A percentile compares a stretch with the other conserved stretches of the same genome.
Evolutionary conservation across 345 rosid genomes (phyloP).

Genomic region (Ceriops zippeliana): DNA sequence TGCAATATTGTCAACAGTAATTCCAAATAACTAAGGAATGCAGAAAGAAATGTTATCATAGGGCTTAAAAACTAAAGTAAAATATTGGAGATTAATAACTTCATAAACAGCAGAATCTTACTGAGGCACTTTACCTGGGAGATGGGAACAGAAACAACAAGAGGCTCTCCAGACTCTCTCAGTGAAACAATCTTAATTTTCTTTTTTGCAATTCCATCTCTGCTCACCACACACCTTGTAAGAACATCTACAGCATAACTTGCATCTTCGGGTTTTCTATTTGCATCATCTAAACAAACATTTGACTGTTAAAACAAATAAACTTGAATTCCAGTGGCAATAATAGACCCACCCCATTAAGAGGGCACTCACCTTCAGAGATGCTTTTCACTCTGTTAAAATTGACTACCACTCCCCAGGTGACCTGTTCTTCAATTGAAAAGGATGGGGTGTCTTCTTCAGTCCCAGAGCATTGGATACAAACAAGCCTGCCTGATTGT

Average conservation of each 20-base stretch:
- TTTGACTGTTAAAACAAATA: constrained; percentile 1
- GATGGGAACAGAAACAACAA: constrained; percentile 68
- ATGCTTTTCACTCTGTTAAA: constrained; percentile 60
- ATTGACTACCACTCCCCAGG: constrained; percentile 87
- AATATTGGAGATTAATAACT: background rate
- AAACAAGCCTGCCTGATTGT: constrained; percentile 76
- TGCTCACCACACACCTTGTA: constrained; percentile 76
- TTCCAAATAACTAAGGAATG: background rate
- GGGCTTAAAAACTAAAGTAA: background rate
- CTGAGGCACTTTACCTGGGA: constrained; percentile 48
- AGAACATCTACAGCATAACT: constrained; percentile 70
- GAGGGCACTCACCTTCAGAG: constrained; percentile 55
- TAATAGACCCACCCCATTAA: background rate
- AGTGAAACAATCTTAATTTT: constrained; percentile 54
- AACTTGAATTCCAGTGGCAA: constrained; percentile 9
- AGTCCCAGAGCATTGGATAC: constrained; percentile 46
- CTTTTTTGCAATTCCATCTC: constrained; percentile 60
- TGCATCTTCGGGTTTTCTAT: constrained; percentile 68
- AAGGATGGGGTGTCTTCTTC: constrained; percentile 57
- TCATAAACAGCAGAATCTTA: background rate
- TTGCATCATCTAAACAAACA: constrained; percentile 59
- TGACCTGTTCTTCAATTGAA: constrained; percentile 57
- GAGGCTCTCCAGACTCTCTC: constrained; percentile 75
- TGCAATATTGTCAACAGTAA: too few species aligned
- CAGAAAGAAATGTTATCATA: background rate